Base-by-base conservation (phyloP, 2,329 filamentous ascomycete species). In the Xylaria multiplex region DNA sequence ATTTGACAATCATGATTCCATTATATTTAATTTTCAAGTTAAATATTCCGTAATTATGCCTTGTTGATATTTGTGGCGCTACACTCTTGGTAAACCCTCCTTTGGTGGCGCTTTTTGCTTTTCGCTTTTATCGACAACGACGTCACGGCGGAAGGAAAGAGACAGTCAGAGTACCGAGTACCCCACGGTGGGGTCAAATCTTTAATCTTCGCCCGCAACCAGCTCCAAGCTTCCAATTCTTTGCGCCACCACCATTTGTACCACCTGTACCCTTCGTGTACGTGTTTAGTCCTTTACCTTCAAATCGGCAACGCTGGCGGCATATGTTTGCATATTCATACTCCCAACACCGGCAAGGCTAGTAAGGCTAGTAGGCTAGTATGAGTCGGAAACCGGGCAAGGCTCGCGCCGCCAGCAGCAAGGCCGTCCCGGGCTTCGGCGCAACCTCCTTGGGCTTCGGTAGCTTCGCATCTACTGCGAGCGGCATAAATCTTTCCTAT, bases 401-500 rank as follows among this genome's bases (percentile, higher is more conserved):
- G 64, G 65, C 70, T 57, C 75, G 74, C 46, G 74, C 74, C 30
- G 62, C 72, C 49, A 71, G 72, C 58, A 70, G 74, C 70, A 77
- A 75, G 63, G 66, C 72, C 6, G 71, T 70, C 52, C 49, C 70
- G 7, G 70, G 61, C 53, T 67, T 68, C 46, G 70, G 67, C 57
- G 65, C 64, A 48, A 69, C 54, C 59, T 40, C 70, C 46, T 74
- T 74, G 32, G 70, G 72, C 40, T 74, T 73, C 30, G 70, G 72
- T 49, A 75, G 73, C n/a, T 84, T 84, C 71, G 76, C 80, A 43
- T 79, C 79, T 49, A 70, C 79, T 3, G 76, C 80, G 19, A 74
- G 77, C 54, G 78, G 78, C 63, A 85, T 80, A 71, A 83, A 83
- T 6, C 85, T 99, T 45, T 97, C 94, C 50, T 97, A 97, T 80